Evolutionary conservation across 192 early-diverging fungal species (phyloP).

Genomic region (Linnemannia elongata): DNA sequence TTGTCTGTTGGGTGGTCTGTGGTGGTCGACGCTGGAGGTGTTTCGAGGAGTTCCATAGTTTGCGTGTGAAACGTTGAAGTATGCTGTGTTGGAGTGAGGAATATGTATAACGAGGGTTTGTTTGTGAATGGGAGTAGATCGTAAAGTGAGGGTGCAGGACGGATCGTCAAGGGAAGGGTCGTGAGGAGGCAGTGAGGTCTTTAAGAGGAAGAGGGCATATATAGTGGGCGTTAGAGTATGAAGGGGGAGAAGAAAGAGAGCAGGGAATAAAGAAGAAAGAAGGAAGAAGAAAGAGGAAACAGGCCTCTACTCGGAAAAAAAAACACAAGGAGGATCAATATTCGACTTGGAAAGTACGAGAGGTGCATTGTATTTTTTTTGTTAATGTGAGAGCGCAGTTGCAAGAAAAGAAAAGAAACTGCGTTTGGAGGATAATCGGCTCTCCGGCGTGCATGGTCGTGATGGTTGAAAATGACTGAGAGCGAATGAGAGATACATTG

Average conservation of each 20-base stretch:
- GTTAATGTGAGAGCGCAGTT: neutral
- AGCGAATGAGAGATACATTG: neutral
- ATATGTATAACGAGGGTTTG: neutral
- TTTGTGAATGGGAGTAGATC: neutral
- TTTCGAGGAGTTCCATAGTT: neutral
- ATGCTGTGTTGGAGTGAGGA: neutral
- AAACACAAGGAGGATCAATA: neutral
- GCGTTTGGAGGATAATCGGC: neutral
- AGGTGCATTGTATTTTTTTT: neutral
- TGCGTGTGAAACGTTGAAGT: neutral
- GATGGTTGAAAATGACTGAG: neutral
- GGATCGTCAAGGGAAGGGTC: neutral
- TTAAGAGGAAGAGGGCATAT: neutral
- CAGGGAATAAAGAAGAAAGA: neutral
- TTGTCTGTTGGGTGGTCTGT: neutral
- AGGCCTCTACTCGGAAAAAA: neutral
- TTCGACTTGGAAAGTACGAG: neutral
- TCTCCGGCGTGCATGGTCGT: neutral
- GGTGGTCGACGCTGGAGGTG: neutral
- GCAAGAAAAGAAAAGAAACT: neutral
- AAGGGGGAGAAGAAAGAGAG: neutral
- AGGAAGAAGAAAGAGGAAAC: neutral
- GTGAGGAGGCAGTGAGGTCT: neutral
- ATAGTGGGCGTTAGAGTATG: neutral
- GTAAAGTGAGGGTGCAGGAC: neutral